Evolutionary conservation across 768 basidiomycete genomes (phyloP), one percentile per base, ranked within the genome.

Genomic region (Auriscalpium microsporum): DNA sequence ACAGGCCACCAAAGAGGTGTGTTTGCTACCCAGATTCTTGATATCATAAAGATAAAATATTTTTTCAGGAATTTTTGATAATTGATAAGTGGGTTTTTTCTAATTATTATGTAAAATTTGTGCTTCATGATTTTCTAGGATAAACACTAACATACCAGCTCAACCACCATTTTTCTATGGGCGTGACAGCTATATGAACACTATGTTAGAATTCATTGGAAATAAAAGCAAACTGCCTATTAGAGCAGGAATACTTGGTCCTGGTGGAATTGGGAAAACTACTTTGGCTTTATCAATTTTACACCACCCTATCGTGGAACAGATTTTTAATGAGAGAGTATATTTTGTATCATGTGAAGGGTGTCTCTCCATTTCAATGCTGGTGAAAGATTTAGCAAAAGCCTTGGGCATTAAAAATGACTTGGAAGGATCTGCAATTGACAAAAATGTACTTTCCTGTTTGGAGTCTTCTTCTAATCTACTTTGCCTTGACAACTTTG

Each of bases 261-360:
- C 52, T 5, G 73, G 72, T 9, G 73, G 73, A 17, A 73, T 73
- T 58, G 72, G 73, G 11, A 75, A 75, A 55, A 73, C 73, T 6
- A 64, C 70, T 4, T 54, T 68, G 21, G 70, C 73, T 2, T 59
- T 70, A 4, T 66, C 68, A 2, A 64, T 72, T n/a, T 62, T 68
- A n/a, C 57, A 69, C 40, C 57, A 64, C 34, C 23, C 53, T 21
- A 45, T 54, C 8, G 54, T 71, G 8, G 54, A 61, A 34, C 34
- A 60, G 8, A 56, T 51, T 10, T 72, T 69, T 56, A 58, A 58
- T 6, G 58, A 55, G 8, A 51, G 58, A 28, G 59, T 56, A 13
- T 65, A 67, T 56, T 74, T 71, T 64, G 67, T 72, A 7, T 64
- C 70, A 10, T 75, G 73, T 46, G 60, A 68, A 40, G 62, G 61